phyloP scores from a whole-genome alignment of 768 basidiomycete genomes.

The Mycena polygramma region DNA sequence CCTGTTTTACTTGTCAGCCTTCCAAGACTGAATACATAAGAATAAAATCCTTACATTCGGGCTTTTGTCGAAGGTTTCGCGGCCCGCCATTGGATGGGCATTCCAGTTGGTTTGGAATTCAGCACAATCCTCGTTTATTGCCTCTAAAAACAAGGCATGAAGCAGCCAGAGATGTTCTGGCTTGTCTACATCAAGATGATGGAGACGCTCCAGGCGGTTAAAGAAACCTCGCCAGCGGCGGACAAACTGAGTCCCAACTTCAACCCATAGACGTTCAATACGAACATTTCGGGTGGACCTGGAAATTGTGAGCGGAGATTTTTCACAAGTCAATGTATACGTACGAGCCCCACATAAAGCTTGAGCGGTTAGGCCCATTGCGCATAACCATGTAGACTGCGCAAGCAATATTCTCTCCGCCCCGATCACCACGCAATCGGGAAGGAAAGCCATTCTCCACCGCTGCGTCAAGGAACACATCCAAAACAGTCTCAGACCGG shows the following conservation, averaged over 20 bases:
- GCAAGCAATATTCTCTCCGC: slow-evolving; percentile 44
- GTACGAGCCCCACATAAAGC: slow-evolving; percentile 30
- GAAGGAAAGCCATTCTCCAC: slow-evolving; percentile 32
- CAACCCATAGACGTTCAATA: neutral
- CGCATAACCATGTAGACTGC: slow-evolving; percentile 7
- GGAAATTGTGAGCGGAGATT: neutral
- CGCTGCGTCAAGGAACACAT: slow-evolving; percentile 19
- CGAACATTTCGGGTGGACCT: neutral
- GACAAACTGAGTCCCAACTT: neutral
- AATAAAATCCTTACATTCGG: neutral
- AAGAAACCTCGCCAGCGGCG: neutral
- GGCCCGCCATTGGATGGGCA: neutral
- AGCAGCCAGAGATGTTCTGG: slow-evolving; percentile 55
- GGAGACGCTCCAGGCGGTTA: neutral
- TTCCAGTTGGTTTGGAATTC: neutral
- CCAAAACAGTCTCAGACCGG: neutral
- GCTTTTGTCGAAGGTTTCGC: neutral
- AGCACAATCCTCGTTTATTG: neutral
- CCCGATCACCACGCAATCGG: slow-evolving; percentile 41
- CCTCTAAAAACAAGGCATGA: slow-evolving; percentile 45
- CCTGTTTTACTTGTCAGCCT: slow-evolving; percentile 14
- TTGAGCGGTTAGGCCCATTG: slow-evolving; percentile 39
- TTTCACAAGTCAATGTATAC: neutral
- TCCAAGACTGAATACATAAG: neutral
- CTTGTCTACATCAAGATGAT: neutral